Base-by-base conservation (phyloP, 1,139 yeast genomes). In the Diutina ranongensis region DNA sequence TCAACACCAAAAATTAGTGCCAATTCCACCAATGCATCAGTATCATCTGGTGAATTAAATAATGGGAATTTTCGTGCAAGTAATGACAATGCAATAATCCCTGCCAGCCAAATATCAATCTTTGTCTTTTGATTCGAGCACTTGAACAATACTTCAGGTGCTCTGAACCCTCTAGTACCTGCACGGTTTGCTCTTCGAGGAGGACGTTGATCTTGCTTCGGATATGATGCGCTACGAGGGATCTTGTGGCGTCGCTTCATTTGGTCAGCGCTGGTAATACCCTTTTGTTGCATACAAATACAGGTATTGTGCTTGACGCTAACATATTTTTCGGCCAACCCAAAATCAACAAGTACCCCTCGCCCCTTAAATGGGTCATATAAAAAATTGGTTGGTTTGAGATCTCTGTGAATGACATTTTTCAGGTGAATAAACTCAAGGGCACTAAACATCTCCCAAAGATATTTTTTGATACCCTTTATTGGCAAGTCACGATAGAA, bases 121-220 rank as follows among this genome's bases (percentile, higher is more conserved):
- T 82, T 82, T 2, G 86, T 76, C 8, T 83, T 72, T 63, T 89
- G 97, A 49, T 84, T 80, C 1, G 86, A 78, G 61, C 97, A 88
- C 60, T 87, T 87, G 62, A 88, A 75, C 49, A 89, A 66, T 2
- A 88, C 97, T 59, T 88, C 97, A 0, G 97, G 97, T 0, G 97
- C 96, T 53, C 97, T 72, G 59, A 88, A 88, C 0, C 97, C 97
- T 55, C 98, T 74, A 0, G 99, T 94, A 2, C 99, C 99, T 1
- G 98, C 98, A 55, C 99, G 78, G 57, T 92, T 92, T 1, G 97
- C 97, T 49, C 98, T 72, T 56, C 95, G 74, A 1, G 94, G 88
- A 1, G 95, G 87, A 50, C 97, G 68, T 49, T 78, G 78, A 61
- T 86, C 95, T 53, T 82, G 82, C 56, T 83, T 84, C 5, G 88